Evolutionary conservation across 2,329 filamentous ascomycete species (phyloP), one percentile per base, ranked within the genome.

Genomic region (Tolypocladium ovalisporum): DNA sequence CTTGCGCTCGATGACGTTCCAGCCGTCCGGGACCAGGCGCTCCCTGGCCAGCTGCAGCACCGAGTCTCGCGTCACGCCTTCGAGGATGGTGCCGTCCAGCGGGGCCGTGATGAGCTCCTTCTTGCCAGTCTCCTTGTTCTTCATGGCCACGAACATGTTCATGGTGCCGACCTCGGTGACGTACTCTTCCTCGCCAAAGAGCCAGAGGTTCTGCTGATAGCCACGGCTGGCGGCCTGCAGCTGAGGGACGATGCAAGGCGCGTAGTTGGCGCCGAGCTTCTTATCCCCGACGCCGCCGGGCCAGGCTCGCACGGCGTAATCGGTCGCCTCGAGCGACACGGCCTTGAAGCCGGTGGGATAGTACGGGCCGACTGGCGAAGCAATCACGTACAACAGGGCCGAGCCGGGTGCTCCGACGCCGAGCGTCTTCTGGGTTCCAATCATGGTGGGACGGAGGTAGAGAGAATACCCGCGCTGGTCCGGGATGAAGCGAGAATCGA

Each of bases 331-430:
- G 56, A 99, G 82, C 1, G 89, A 92, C 54, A 99, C 84, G 59
- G 94, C 94, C 79, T 97, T 97, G 85, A 99, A 97, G 60, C 94
- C 94, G 2, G 93, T 97, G 2, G 92, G 93, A 75, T 97, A 99
- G 80, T 99, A 99, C 1, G 94, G 94, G 1, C 94, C 94, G 17
- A 99, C 94, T 59, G 94, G 94, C 29, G 89, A 96, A 49, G 94
- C 93, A 74, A 99, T 99, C 62, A 97, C 87, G 73, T 89, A 99
- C 62, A 99, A 83, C 61, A 99, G 80, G 12, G 94, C 94, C 15
- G 89, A 95, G 44, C 90, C 90, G 3, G 94, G 94, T n/a, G 91
- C 85, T 39, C 89, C 88, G 61, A 99, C 90, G 60, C 94, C 94
- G 36, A 99, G 85, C 13, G 93, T 97, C 71, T 86, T 86, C 72